Conservation (phyloP, 2,329 filamentous ascomycete genomes). For the Fusarium sp. region DNA sequence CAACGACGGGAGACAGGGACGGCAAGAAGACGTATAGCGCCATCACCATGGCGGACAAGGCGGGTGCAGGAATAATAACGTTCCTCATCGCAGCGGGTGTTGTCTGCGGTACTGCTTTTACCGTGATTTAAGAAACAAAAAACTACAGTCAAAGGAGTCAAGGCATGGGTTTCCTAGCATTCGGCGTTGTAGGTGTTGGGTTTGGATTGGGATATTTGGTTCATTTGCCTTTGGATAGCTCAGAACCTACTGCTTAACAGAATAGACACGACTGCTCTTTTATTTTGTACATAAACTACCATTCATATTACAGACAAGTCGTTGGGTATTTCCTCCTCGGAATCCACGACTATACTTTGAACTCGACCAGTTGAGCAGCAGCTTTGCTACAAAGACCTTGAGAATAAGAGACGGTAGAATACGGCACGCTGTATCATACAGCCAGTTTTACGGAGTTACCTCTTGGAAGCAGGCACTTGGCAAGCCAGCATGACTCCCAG, state of each 20-base stretch:
- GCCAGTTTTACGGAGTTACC: neutral
- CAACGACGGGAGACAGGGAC: slow-evolving; percentile 38
- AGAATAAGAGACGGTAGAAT: neutral
- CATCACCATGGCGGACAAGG: slow-evolving; percentile 64
- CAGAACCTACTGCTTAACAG: neutral
- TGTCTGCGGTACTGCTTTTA: slow-evolving; percentile 60
- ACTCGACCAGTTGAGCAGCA: neutral
- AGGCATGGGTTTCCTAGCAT: neutral
- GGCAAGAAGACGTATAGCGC: slow-evolving; percentile 35
- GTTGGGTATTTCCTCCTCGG: neutral
- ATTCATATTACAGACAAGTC: neutral
- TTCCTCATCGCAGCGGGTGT: slow-evolving; percentile 61
- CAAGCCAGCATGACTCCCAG: neutral
- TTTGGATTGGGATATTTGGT: slow-evolving; percentile 6
- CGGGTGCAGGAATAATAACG: slow-evolving; percentile 68
- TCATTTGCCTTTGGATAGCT: neutral
- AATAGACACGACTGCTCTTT: neutral
- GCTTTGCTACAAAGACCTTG: neutral
- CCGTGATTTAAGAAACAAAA: neutral
- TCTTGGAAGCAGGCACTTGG: neutral
- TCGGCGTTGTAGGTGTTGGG: slow-evolving; percentile 15
- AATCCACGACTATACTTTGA: neutral
- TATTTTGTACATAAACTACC: neutral
- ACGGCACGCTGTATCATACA: neutral
- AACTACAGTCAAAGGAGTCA: neutral